Base-by-base conservation (phyloP, 2,329 filamentous ascomycete species). In the Colletotrichum higginsianum region DNA sequence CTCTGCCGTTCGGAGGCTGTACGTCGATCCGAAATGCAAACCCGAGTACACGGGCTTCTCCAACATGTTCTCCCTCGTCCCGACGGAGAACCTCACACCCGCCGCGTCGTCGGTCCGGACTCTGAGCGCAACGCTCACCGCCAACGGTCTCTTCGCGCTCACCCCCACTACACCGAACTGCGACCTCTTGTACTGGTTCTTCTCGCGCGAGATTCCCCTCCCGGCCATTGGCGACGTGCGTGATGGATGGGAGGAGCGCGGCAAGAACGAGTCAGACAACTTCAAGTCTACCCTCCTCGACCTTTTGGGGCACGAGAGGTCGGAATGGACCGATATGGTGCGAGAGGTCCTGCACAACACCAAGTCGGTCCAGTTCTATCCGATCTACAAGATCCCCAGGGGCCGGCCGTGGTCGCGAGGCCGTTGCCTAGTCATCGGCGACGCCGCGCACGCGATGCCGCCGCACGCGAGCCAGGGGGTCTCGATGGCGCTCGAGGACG, bases 371-470 rank as follows among this genome's bases (percentile, higher is more conserved):
- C 77, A 78, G 21, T 80, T 83, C 63, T 82, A 80, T 60, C 82
- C 81, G 7, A 75, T 82, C 23, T 81, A 79, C 64, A 77, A 78
- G 65, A 75, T 83, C 21, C 79, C 81, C 0, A 73, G 75, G 18
- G 79, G 80, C 5, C 78, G 79, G 1, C 64, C 66, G 16, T 83
- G 81, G 81, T 79, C 66, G 26, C 79, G 75, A 44, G 82, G 89
- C 2, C 72, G 76, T 12, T 76, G 76, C 55, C 81, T 90, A 5
- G 78, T 91, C 2, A 78, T 90, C 3, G 89, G 88, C 4, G 88
- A 90, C 76, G 87, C 87, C 2, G 88, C 87, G 0, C 88, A 90
- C 78, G 87, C 88, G 0, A 80, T 90, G 66, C 84, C 86, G 2
- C 84, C 88, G 0, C 86, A 84, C 7, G 85, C 84, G 0, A 87